These are phyloP conservation scores for Rhypophila decipiens DNA, from an alignment of 495 filamentous ascomycete genomes.

Conservation along the genomic window DNA sequence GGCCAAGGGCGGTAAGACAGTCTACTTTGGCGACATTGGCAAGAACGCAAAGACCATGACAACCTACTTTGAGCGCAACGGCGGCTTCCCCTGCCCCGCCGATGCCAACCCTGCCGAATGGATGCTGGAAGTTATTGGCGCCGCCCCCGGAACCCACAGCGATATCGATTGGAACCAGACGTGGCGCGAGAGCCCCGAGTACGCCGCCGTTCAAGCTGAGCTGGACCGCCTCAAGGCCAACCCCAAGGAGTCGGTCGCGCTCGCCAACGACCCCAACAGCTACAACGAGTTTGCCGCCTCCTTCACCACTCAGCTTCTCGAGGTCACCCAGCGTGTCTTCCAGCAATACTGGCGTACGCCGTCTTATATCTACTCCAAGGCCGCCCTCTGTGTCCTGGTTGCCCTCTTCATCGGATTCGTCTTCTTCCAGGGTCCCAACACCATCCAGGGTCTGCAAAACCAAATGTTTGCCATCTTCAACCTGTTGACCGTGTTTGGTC, in stretches of 20 bases:
- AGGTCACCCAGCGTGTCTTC: conserved; percentile 62
- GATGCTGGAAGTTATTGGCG: conserved; percentile 93
- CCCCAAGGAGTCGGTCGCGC: conserved; percentile 39
- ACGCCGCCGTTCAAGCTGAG: conserved; percentile 58
- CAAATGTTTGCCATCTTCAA: conserved; percentile 86
- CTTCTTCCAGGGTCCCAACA: conserved; percentile 67
- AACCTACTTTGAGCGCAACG: conserved; percentile 76
- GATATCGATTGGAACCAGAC: conserved; percentile 76
- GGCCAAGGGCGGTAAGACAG: conserved; percentile 70
- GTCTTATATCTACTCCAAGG: conserved; percentile 73
- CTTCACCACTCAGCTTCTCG: conserved; percentile 47
- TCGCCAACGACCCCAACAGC: conserved; percentile 25
- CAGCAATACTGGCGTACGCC: conserved; percentile 89
- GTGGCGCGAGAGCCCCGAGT: conserved; percentile 75
- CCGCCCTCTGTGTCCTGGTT: conserved; percentile 49
- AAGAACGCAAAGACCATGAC: conserved; percentile 66
- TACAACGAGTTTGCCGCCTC: conserved; percentile 52
- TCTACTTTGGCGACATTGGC: conserved; percentile 89
- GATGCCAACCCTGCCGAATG: conserved; percentile 91
- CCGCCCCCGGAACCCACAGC: conserved; percentile 71
- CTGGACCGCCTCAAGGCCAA: conserved; percentile 61
- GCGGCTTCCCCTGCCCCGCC: conserved; percentile 62
- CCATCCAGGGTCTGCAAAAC: conserved; percentile 75
- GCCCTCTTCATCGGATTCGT: conserved; percentile 83
- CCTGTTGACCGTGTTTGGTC: conserved; percentile 68